phyloP scores from a whole-genome alignment of 371 early-diverging fungal genomes.

The Mucor lusitanicus region DNA sequence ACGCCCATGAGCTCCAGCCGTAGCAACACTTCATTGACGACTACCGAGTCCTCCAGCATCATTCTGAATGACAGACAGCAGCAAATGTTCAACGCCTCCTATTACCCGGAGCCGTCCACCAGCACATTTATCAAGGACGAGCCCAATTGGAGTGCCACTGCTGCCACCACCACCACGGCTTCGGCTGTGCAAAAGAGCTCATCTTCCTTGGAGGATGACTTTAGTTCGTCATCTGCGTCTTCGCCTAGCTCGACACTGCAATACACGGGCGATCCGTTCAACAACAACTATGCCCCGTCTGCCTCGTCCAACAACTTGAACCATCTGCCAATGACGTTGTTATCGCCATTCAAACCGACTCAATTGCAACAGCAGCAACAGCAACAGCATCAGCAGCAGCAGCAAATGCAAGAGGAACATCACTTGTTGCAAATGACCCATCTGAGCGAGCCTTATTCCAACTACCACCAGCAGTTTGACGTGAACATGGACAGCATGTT shows the following conservation, averaged over 20 bases:
- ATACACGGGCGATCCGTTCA: not conserved
- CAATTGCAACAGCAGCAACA: conserved; percentile 16
- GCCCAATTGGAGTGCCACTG: not conserved
- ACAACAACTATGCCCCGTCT: not conserved
- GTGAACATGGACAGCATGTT: not conserved
- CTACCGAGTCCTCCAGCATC: not conserved
- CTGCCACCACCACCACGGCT: not conserved
- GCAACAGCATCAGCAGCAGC: not conserved
- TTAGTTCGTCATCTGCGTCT: conserved; percentile 30
- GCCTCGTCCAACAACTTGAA: conserved; percentile 14
- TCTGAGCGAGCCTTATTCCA: not conserved
- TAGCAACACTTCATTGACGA: not conserved
- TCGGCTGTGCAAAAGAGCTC: not conserved
- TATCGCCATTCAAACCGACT: conserved; percentile 40
- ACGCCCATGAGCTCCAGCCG: conserved; percentile 4
- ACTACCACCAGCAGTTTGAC: not conserved
- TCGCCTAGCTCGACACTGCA: conserved; percentile 33
- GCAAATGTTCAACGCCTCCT: not conserved
- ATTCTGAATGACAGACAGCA: not conserved
- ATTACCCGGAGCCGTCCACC: not conserved
- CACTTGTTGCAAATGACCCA: not conserved
- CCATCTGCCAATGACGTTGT: conserved; percentile 20
- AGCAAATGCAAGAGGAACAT: not conserved
- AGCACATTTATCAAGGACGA: not conserved
- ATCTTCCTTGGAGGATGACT: conserved; percentile 23